Evolutionary conservation across 805 yeast genomes (phyloP), one percentile per base, ranked within the genome.

Genomic region (Saturnispora kantuleensis): DNA sequence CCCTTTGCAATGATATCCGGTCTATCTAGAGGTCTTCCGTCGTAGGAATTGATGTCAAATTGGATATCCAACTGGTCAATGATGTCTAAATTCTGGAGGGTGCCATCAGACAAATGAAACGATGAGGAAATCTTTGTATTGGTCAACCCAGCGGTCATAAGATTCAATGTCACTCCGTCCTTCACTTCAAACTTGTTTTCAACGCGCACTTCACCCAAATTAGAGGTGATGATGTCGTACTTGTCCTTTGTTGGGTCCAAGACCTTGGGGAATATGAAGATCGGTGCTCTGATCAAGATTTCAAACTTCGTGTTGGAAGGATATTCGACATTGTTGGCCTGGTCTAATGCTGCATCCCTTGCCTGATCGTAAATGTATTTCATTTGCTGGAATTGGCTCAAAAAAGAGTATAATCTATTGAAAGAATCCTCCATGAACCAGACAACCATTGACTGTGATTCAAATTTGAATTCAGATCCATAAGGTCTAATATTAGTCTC

Each of bases 291-390:
- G 12, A 93, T 69, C 13, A 76, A 62, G 31, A 94, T 63, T 53
- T 89, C 84, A 57, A 89, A 74, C 50, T 79, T 78, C 63, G 88
- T 78, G 51, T 70, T 74, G 39, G 67, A 72, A 1, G 84, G 76
- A 46, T 65, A 69, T 42, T 76, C 76, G 47, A 74, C 69, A 41
- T 64, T 73, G 30, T 50, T 77, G 0, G 93, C 93, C 59, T 85
- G 95, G 52, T 82, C 76, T 52, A 87, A 74, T 0, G 97, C 96
- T 10, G 88, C 85, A 55, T 82, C 86, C 47, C 97, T 74, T 0
- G 97, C 95, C 16, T 74, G 68, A 56, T 93, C 98, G 60, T 84
- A 94, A n/a, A 89, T 70, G 4, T 75, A 76, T 61, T 93, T 93
- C 95, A 90, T 86, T 52, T 74, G 74, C 47, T 78, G 81, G 56